Base-by-base conservation (phyloP, 140 eudicot genomes). In the Erigeron philadelphicus region DNA sequence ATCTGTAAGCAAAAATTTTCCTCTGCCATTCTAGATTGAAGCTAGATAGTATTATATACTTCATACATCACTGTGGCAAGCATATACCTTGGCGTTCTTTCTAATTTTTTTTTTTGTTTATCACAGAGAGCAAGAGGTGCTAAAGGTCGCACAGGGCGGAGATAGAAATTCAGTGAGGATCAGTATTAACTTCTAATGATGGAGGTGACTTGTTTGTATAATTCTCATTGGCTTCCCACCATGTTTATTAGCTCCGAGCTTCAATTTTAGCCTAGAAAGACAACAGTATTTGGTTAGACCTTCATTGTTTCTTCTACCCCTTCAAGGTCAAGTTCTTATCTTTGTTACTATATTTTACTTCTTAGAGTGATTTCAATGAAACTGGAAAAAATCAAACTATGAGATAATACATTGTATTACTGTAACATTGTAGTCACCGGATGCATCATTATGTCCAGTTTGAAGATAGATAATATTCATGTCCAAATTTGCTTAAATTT, bases 111-210 rank as follows among this genome's bases (percentile, higher is more conserved):
- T 17, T 53, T 25, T 3, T 71, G 41, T 47, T 64, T 35, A 25
- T 18, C 40, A 72, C 86, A 88, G 93, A 88, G 75, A 76, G 46
- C 86, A 45, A 85, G 95, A 85, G 38, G 38, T 31, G 89, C 84
- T 44, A 88, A 88, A 79, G 85, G 84, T 77, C 91, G 92, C 72
- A 49, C 89, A 15, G 81, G 91, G 64, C 84, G 92, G 50, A 61
- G 79, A 64, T 75, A 75, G 45, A 57, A 60, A 12, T 47, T 18
- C 38, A 31, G 38, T 67, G 38, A 9, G 45, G 67, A 7, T 17
- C 21, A 21, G 18, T 57, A 43, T 54, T 44, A 65, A 65, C 61
- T 50, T 21, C 50, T 35, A 55, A 23, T 16, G 13, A 31, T 65
- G 73, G 67, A 65, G 60, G 73, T 73, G 66, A 73, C 56, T 13